A percentile compares a stretch with the other conserved stretches of the same genome.
Evolutionary conservation across 768 basidiomycete species (phyloP).

Genomic region (Kwoniella heveanensis): DNA sequence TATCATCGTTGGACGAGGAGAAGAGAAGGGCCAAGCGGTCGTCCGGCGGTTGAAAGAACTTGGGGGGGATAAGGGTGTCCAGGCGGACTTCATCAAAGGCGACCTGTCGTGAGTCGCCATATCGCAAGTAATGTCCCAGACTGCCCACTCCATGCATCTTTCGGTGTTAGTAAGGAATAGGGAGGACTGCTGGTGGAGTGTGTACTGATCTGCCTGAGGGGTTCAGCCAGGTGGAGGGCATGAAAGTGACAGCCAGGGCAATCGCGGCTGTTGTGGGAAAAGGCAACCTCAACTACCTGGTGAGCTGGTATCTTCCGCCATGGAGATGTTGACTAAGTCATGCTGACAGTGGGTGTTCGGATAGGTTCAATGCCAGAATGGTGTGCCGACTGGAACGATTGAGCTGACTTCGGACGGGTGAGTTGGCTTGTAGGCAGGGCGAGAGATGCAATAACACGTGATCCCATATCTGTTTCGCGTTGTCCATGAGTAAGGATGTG

Average conservation of each 20-base stretch:
- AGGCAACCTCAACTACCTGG: conserved; percentile 28
- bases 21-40: neutral
- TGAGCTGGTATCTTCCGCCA: neutral
- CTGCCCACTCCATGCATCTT: no score
- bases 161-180: no score
- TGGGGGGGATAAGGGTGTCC: neutral
- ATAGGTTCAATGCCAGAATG: conserved; percentile 30
- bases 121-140: no score
- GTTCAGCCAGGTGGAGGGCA: conserved; percentile 21
- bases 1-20: conserved; percentile 16
- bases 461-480: no score
- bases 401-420: conserved; percentile 28
- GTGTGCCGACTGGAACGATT: conserved; percentile 11
- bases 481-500: no score
- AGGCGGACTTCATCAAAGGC: conserved; percentile 7
- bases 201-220: neutral
- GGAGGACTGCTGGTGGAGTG: no score
- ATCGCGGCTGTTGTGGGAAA: conserved; percentile 6
- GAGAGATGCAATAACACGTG: no score
- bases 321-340: no score
- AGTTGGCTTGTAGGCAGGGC: conserved; percentile 6
- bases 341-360: no score
- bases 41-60: conserved; percentile 2
- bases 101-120: conserved; percentile 9
- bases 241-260: conserved; percentile 15